Base-by-base conservation (phyloP, 2,329 filamentous ascomycete species). In the Waltergamsia citrina region DNA sequence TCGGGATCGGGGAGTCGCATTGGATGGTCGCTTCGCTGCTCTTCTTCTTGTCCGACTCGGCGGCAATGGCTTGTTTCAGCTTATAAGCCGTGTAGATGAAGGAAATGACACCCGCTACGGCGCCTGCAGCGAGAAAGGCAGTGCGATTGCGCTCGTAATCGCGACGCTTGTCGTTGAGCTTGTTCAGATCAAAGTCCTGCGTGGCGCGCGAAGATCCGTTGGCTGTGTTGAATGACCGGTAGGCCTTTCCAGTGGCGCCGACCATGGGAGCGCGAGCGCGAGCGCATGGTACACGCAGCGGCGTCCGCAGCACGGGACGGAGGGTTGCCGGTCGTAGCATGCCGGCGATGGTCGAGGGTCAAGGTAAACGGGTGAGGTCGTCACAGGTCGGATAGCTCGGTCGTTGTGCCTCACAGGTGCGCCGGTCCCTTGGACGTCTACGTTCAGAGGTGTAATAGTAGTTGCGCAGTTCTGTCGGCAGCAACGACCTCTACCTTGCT, bases 11-110 rank as follows among this genome's bases (percentile, higher is more conserved):
- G 3, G 55, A 41, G 39, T 61, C 58, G 38, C 53, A 58, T 28
- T 58, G 60, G 37, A 69, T 55, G 18, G 15, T 15, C 19, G 19
- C 27, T 41, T 30, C 25, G 29, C 32, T 28, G 32, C 39, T 43
- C 29, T 38, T 37, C 29, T 38, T 37, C 42, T 53, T 55, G 17
- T 54, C 48, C 39, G 56, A 54, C 30, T 58, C 52, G n/a, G 46
- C 26, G 12, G 46, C 45, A 24, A 65, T 47, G 14, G 58, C 58
- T 38, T 59, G 41, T 45, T 64, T 67, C 27, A 75, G 60, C 48
- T 71, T 71, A 51, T 56, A 71, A 8, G 60, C 63, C 4, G 69
- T 69, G 51, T 70, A 74, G 39, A 62, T 46, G 45, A 67, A 64
- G 17, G 67, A 65, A 21, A 71, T 49, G 37, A 68, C 45, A 20